Conservation (phyloP, 371 early-diverging fungal genomes). For the Parasitella parasitica region DNA sequence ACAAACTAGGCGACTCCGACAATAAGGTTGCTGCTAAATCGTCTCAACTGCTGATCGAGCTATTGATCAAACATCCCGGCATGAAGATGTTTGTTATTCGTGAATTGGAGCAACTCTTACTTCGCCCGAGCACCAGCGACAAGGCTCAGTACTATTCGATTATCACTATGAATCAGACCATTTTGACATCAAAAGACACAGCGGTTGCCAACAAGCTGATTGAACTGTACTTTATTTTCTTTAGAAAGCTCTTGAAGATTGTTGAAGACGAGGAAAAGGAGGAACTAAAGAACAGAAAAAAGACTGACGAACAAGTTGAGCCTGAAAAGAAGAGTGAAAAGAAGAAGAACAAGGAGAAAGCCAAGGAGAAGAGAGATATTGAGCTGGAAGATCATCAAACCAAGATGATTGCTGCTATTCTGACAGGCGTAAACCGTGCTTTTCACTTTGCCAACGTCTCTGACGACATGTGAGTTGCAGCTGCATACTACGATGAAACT, state of each 20-base stretch:
- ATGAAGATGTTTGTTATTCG: slow-evolving; percentile 88
- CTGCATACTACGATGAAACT: not conserved
- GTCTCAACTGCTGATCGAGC: slow-evolving; percentile 70
- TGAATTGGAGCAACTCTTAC: slow-evolving; percentile 84
- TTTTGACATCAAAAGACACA: slow-evolving; percentile 69
- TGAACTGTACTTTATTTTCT: slow-evolving; percentile 89
- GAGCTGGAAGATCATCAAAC: slow-evolving; percentile 67
- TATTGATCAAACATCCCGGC: slow-evolving; percentile 77
- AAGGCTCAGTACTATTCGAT: slow-evolving; percentile 87
- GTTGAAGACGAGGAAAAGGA: slow-evolving; percentile 38
- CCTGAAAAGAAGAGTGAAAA: slow-evolving; percentile 48
- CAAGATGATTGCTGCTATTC: slow-evolving; percentile 87
- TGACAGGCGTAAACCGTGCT: slow-evolving; percentile 95
- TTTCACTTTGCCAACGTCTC: slow-evolving; percentile 88
- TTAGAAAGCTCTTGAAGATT: slow-evolving; percentile 73
- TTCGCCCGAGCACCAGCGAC: slow-evolving; percentile 68
- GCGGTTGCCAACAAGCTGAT: slow-evolving; percentile 82
- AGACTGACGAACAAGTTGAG: slow-evolving; percentile 38
- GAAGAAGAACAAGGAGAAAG: slow-evolving; percentile 42
- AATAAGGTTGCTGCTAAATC: slow-evolving; percentile 86
- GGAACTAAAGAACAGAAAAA: slow-evolving; percentile 52
- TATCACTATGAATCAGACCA: slow-evolving; percentile 89
- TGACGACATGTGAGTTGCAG: slow-evolving; percentile 60
- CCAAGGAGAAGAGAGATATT: slow-evolving; percentile 49
- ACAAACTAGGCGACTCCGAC: slow-evolving; percentile 94